Conservation (phyloP, 2,329 filamentous ascomycete species). For the Neofusicoccum parvum region DNA sequence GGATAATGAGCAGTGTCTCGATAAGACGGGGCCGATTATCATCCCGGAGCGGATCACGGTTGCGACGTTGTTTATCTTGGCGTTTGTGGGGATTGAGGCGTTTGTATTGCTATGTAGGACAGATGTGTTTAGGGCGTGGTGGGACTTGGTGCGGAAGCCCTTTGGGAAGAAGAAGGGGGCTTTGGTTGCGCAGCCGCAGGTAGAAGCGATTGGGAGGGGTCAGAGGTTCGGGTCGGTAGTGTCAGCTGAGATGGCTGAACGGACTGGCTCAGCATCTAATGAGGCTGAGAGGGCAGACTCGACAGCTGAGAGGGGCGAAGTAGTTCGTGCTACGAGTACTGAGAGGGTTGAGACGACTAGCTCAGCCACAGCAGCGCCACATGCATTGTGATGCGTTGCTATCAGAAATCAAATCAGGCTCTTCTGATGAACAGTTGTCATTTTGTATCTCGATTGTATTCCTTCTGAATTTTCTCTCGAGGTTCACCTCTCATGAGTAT, state of each 20-base stretch:
- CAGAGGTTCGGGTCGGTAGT: neutral
- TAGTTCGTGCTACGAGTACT: neutral
- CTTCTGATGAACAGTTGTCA: too few relatives aligned
- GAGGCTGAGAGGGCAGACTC: too few relatives aligned
- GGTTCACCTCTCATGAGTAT: too few relatives aligned
- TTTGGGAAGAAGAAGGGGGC: neutral
- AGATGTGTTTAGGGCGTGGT: conserved; percentile 28
- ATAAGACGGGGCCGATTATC: conserved; percentile 25
- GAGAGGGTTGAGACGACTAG: neutral
- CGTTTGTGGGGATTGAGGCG: conserved; percentile 28
- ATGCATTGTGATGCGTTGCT: neutral
- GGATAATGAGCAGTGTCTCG: conserved; percentile 25
- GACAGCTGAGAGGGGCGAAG: neutral
- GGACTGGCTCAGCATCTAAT: neutral
- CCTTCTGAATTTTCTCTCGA: too few relatives aligned
- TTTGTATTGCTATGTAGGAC: conserved; percentile 28
- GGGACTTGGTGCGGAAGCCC: conserved; percentile 17
- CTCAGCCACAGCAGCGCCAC: neutral
- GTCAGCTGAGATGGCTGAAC: neutral
- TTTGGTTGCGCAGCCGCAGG: neutral
- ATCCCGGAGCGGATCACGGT: conserved; percentile 26
- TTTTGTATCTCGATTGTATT: too few relatives aligned
- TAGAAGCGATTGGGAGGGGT: neutral
- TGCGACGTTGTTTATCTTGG: conserved; percentile 29
- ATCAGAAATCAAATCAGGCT: too few relatives aligned